Evolutionary conservation across 139 green algal species (phyloP), one percentile per base, ranked within the genome.

Genomic region (Gonium pectorale): DNA sequence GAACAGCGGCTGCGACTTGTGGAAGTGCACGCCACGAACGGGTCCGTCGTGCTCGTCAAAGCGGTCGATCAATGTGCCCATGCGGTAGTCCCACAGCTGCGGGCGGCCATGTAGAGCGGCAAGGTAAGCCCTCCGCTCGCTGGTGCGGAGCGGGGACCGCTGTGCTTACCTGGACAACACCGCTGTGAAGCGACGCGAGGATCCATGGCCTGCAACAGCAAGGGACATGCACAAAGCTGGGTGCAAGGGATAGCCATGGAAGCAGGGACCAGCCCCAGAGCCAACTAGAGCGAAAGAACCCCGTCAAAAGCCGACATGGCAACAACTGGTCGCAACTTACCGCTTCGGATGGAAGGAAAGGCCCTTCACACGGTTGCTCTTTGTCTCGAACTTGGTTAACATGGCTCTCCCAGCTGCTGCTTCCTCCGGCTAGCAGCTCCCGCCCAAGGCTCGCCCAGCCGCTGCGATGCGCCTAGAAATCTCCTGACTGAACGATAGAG

Each of bases 31-130:
- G 52, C 98, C 97, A 21, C 98, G 94, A 19, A 99, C 98, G 35
- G 98, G 98, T 9, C 97, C 97, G 63, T 99, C 98, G 81, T 99
- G 98, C 94, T 99, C 98, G 84, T 99, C 98, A 81, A 99, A 99
- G 13, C 97, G 92, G 89, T 99, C 98, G 85, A 99, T 99, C 8
- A 99, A 90, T 5, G 98, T 99, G 46, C 98, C 98, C 97, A 99
- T 99, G 51, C 98, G 94, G 89, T 99, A 99, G 92, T 99, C 98
- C 98, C 98, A 99, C 63, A 99, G 94, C 96, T 99, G 95, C 71
- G 43, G 31, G 31, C 6, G 2, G 69, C 22, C 33, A n/a, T 56
- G 40, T 59, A 15, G 38, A 35, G 27, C 11, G n/a, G 9, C 43
- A 63, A 26, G n/a, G 31, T 44, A 44, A 70, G 49, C 49, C 17